Percentiles rank a stretch among this genome's conserved stretches.
These are phyloP conservation scores for Apiospora marii DNA, from an alignment of 2,329 filamentous ascomycete genomes.

Conservation along the genomic window DNA sequence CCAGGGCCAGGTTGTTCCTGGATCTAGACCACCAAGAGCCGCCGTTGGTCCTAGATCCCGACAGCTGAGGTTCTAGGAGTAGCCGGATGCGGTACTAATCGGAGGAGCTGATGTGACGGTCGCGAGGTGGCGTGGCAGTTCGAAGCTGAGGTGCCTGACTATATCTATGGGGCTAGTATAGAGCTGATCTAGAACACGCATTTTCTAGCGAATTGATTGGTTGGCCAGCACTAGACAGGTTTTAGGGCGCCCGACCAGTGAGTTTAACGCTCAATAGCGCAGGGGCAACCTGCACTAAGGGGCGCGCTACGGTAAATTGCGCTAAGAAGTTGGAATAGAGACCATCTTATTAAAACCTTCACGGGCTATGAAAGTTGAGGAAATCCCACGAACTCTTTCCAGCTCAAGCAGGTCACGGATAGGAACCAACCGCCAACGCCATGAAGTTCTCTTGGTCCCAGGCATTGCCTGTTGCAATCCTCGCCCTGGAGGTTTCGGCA, in stretches of 20 bases:
- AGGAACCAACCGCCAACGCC: background rate
- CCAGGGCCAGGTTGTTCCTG: background rate
- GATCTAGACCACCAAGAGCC: background rate
- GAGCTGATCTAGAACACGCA: background rate
- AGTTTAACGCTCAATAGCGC: background rate
- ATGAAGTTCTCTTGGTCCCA: conserved; percentile 1
- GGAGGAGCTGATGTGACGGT: background rate
- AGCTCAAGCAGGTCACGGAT: background rate
- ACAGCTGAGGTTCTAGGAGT: background rate
- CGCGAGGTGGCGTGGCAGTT: background rate
- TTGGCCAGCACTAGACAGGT: background rate
- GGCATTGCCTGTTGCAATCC: background rate
- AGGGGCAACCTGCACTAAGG: background rate
- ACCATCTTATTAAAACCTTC: background rate
- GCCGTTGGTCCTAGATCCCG: background rate
- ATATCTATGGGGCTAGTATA: background rate
- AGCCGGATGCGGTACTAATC: background rate
- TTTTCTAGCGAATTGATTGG: background rate
- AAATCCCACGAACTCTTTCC: background rate
- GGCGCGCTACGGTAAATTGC: background rate
- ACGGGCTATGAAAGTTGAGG: background rate
- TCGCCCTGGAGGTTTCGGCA: background rate
- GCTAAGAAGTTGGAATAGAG: background rate
- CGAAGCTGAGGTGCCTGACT: background rate
- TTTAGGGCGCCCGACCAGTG: background rate